Evolutionary conservation across 208 protist species (phyloP).

Genomic region (Novymonas esmeraldas): DNA sequence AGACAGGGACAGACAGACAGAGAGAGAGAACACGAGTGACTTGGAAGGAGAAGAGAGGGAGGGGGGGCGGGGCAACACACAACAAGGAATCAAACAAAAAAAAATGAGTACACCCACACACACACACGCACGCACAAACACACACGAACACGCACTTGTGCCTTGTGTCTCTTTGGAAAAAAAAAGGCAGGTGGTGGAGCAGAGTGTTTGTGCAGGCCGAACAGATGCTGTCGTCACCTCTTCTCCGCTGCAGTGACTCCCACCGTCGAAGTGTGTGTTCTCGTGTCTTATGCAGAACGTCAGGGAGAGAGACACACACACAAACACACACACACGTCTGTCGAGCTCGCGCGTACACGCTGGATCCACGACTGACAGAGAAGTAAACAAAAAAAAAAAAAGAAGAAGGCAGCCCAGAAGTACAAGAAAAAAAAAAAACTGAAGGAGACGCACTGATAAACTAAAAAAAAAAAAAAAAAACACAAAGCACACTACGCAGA

Average conservation of each 20-base stretch:
- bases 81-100: constrained; percentile 11
- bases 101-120: constrained; percentile 1
- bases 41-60: background rate
- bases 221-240: background rate
- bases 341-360: background rate
- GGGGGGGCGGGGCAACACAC: background rate
- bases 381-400: background rate
- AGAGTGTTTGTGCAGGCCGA: background rate
- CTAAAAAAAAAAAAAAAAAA: constrained; percentile 19
- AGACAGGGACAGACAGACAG: background rate
- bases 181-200: background rate
- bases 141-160: no score
- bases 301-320: background rate
- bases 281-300: background rate
- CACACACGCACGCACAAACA: constrained; percentile 1
- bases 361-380: background rate
- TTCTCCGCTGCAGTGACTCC: no score
- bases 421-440: background rate
- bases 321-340: no score
- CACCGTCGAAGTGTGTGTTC: no score
- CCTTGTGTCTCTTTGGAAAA: no score
- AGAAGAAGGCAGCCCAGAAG: background rate
- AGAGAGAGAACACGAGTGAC: background rate
- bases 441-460: background rate
- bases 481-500: no score